Percentiles rank a stretch among this genome's conserved stretches.
Evolutionary conservation across 2,329 filamentous ascomycete species (phyloP).

Genomic region (Cercospora berteroae): DNA sequence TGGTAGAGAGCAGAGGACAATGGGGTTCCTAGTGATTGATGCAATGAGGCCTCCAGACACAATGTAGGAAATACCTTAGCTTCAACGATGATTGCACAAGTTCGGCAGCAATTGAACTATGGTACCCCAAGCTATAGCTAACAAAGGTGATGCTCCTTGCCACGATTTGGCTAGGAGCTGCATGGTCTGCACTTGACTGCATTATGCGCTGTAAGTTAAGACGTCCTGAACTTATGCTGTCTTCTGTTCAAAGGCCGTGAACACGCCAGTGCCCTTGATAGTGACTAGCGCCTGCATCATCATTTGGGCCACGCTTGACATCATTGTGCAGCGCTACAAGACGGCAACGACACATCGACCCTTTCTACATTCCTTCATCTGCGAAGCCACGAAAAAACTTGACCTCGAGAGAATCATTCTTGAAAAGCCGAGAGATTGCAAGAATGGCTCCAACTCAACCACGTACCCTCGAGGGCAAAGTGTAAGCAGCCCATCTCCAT

Average conservation of each 20-base stretch:
- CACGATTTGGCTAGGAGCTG: background rate
- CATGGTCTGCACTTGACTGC: background rate
- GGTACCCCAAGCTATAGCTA: too few relatives aligned
- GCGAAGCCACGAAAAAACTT: background rate
- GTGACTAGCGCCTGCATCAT: background rate
- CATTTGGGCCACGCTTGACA: background rate
- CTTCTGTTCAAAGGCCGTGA: background rate
- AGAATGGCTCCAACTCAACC: constrained; percentile 19
- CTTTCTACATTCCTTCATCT: background rate
- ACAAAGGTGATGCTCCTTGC: too few relatives aligned
- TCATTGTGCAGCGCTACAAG: background rate
- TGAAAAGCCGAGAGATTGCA: too few relatives aligned
- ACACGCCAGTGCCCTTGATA: background rate
- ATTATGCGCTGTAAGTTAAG: too few relatives aligned
- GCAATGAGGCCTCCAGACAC: too few relatives aligned
- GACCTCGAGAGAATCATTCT: background rate
- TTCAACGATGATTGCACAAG: background rate
- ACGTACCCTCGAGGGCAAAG: constrained; percentile 29
- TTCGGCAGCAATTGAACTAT: too few relatives aligned
- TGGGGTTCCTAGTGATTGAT: background rate
- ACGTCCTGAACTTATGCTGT: too few relatives aligned
- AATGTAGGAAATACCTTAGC: background rate
- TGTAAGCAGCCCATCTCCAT: constrained; percentile 13
- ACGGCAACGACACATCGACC: background rate
- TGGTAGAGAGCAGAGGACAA: background rate